phyloP scores from a whole-genome alignment of 2,329 filamentous ascomycete genomes.

The Simplicillium sp. region DNA sequence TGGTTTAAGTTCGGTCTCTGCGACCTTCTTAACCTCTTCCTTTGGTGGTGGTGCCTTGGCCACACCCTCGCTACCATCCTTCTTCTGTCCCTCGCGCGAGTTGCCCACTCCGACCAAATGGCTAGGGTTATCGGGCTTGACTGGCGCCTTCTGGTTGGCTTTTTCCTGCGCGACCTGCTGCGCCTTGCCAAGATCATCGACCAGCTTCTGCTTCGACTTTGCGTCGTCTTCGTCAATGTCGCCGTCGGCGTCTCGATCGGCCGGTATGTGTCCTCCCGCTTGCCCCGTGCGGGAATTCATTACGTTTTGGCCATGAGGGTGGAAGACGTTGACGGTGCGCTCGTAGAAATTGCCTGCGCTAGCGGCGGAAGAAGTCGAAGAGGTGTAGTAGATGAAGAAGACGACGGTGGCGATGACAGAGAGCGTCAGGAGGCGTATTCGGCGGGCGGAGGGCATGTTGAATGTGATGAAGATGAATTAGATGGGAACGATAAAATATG shows the following conservation, averaged over 20 bases:
- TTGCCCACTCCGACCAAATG: slow-evolving; percentile 50
- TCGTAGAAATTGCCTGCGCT: slow-evolving; percentile 48
- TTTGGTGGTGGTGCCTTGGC: slow-evolving; percentile 5
- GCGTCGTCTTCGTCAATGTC: slow-evolving; percentile 48
- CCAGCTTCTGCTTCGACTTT: slow-evolving; percentile 39
- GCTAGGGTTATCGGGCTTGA: slow-evolving; percentile 49
- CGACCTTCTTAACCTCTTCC: slow-evolving; percentile 22
- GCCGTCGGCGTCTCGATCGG: slow-evolving; percentile 45
- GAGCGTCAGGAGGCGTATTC: slow-evolving; percentile 58
- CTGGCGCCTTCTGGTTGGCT: slow-evolving; percentile 56
- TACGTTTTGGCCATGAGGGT: slow-evolving; percentile 26
- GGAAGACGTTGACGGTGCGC: slow-evolving; percentile 48
- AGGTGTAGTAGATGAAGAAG: slow-evolving; percentile 63
- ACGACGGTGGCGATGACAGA: slow-evolving; percentile 55
- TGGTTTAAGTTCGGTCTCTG: slow-evolving; percentile 31
- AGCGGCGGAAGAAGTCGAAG: slow-evolving; percentile 36
- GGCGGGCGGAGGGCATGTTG: slow-evolving; percentile 60
- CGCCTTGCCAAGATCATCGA: slow-evolving; percentile 55
- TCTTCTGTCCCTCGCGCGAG: slow-evolving; percentile 41
- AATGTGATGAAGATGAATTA: background rate
- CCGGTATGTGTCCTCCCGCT: slow-evolving; percentile 27
- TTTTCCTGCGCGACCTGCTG: slow-evolving; percentile 59
- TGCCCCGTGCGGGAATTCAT: slow-evolving; percentile 28
- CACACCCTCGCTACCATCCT: slow-evolving; percentile 18
- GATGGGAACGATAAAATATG: background rate